Evolutionary conservation across 2,329 filamentous ascomycete genomes (phyloP), one percentile per base, ranked within the genome.

Genomic region (Aspergillus ochraceus): DNA sequence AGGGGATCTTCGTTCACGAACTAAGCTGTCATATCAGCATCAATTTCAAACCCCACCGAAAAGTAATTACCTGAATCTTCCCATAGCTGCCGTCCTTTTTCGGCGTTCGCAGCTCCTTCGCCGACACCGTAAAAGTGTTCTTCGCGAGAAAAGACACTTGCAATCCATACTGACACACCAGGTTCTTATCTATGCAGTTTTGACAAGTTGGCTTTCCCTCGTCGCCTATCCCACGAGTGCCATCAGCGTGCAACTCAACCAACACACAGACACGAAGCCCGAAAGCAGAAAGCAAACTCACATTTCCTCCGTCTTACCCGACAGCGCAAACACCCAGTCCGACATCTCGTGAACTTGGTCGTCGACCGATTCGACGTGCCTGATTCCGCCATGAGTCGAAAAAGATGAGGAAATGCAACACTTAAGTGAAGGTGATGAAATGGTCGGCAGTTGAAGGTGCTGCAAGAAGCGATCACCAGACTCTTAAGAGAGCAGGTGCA

Each of bases 291-390:
- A 45, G 4, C 17, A 39, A 19, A 49, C 76, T 64, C 68, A 81
- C 81, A 83, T 71, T 83, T 83, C 32, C 80, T 75, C 51, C 81
- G 70, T 52, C 81, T 78, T 32, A 77, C 71, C 32, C 81, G 78
- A 71, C 81, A 83, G 56, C 79, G 80, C 63, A 81, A 71, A 68
- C 80, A 83, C 14, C 81, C 80, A 1, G 80, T 80, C 54, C 80
- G 64, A 39, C 68, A 72, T 55, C 64, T 55, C 0, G 58, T 66
- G 47, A 66, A 64, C 46, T 63, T 64, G n/a, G 58, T 39, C 12
- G 53, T 49, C 5, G 51, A 20, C 50, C 36, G 52, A 51, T n/a
- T 9, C 46, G 17, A 45, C 11, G 12, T 22, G 36, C 32, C 20
- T 19, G 52, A n/a, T 20, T 54, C 52, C 19, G 52, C 52, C 52